Conservation (phyloP, 2,329 filamentous ascomycete genomes). For the Scedosporium boydii region DNA sequence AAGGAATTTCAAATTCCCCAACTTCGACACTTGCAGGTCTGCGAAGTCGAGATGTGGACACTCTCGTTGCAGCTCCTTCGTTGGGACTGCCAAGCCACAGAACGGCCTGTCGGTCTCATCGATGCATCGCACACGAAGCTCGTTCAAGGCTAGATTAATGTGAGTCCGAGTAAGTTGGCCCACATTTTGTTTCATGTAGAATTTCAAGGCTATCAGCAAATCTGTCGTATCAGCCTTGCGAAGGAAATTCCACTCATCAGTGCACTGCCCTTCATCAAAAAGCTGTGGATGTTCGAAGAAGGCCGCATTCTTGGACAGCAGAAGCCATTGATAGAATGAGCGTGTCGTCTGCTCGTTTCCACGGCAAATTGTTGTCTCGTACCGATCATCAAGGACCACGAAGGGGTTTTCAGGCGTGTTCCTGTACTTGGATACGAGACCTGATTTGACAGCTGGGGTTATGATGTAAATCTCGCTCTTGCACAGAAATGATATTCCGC, state of each 20-base stretch:
- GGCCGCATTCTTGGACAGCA: background rate
- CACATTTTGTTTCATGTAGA: no score
- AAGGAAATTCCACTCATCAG: background rate
- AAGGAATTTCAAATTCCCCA: slow-evolving; percentile 6
- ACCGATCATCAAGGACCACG: background rate
- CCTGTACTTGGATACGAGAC: background rate
- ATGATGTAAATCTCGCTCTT: background rate
- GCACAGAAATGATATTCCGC: background rate
- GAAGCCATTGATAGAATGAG: background rate
- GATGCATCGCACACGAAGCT: no score
- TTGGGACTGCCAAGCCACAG: slow-evolving; percentile 5
- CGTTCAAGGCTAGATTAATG: no score
- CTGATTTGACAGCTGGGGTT: background rate
- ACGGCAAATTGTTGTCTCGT: background rate
- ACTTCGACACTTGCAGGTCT: background rate
- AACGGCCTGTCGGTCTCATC: background rate
- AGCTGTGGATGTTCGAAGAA: background rate
- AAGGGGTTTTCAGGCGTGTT: background rate
- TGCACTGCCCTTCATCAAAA: background rate
- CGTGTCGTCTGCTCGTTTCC: background rate
- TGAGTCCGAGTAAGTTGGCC: no score
- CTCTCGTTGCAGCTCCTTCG: background rate
- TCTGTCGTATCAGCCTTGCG: background rate
- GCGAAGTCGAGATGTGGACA: slow-evolving; percentile 9
- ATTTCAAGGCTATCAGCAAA: no score